Evolutionary conservation across 192 early-diverging fungal genomes (phyloP), one percentile per base, ranked within the genome.

Genomic region (Mortierella hygrophila): DNA sequence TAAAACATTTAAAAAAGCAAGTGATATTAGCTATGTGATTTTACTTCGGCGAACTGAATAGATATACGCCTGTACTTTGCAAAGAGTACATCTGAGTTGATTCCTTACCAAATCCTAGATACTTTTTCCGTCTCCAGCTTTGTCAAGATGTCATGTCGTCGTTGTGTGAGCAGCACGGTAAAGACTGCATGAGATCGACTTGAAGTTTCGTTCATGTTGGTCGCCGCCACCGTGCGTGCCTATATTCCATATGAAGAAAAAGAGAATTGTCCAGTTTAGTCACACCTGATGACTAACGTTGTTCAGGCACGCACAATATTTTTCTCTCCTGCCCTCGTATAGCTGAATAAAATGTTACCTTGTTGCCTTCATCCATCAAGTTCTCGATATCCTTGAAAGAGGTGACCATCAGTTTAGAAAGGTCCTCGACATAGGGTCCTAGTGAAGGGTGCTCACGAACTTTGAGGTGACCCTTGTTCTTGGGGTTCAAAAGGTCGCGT

Each of bases 121-220:
- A 95, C 93, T 55, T 95, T 94, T 79, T 97, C 95, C 0, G 94
- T 93, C 6, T 92, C 91, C 46, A 94, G 83, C 57, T 87, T 93
- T 18, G 89, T 91, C 18, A 87, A 55, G 1, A 68, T 63, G 78
- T 92, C 91, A 21, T 90, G 81, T 16, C 90, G 78, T 78, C 93
- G 94, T 82, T 95, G 92, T 6, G 95, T 95, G 29, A 97, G 88
- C 10, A 94, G 90, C 0, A 96, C 82, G 0, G 96, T 95, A 72
- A 96, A 97, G 44, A 97, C 95, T 5, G 95, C 96, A 86, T 97
- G 96, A 23, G 98, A 95, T 63, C 97, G 93, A 88, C 94, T 95
- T 49, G 97, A 98, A 3, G 93, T 93, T 75, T 95, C 97, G 89
- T 99, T 99, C 97, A 98, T 97, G 75, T 96, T 95, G 60, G 98